A percentile compares a stretch with the other conserved stretches of the same genome.
Conservation (phyloP, 2,329 filamentous ascomycete genomes). For the Myotisia sp. region DNA sequence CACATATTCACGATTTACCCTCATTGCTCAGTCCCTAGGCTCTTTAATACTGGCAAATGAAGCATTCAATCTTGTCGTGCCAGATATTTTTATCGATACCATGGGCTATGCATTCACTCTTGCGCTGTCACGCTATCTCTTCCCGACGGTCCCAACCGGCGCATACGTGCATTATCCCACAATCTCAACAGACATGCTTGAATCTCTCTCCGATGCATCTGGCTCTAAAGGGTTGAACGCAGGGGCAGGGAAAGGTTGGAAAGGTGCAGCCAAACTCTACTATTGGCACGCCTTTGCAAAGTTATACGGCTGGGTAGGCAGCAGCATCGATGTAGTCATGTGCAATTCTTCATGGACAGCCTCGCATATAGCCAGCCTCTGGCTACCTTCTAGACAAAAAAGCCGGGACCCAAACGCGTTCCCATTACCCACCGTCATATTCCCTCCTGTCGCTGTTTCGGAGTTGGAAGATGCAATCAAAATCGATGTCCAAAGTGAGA, state of each 20-base stretch:
- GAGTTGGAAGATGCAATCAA: conserved; percentile 67
- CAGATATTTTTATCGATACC: conserved; percentile 90
- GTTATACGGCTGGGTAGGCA: conserved; percentile 69
- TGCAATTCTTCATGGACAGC: conserved; percentile 96
- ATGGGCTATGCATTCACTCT: conserved; percentile 95
- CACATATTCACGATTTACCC: conserved; percentile 82
- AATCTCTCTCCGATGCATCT: conserved; percentile 54
- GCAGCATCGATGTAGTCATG: conserved; percentile 84
- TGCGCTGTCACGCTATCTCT: conserved; percentile 67
- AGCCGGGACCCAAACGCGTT: conserved; percentile 34
- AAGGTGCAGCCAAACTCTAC: conserved; percentile 55
- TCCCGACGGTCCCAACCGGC: conserved; percentile 64
- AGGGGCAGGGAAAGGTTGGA: conserved; percentile 58
- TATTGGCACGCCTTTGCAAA: conserved; percentile 83
- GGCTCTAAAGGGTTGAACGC: conserved; percentile 65
- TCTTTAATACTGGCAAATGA: conserved; percentile 81
- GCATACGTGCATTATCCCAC: conserved; percentile 98
- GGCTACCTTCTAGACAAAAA: conserved; percentile 43
- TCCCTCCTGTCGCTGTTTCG: conserved; percentile 80
- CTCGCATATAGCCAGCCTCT: conserved; percentile 63
- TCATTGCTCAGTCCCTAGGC: conserved; percentile 84
- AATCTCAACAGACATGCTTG: conserved; percentile 95
- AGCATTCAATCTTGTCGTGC: conserved; percentile 78
- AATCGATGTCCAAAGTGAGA: conserved; percentile 46
- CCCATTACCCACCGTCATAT: conserved; percentile 49